Evolutionary conservation across 345 rosid genomes (phyloP).

Genomic region (Pelargonium nanum): DNA sequence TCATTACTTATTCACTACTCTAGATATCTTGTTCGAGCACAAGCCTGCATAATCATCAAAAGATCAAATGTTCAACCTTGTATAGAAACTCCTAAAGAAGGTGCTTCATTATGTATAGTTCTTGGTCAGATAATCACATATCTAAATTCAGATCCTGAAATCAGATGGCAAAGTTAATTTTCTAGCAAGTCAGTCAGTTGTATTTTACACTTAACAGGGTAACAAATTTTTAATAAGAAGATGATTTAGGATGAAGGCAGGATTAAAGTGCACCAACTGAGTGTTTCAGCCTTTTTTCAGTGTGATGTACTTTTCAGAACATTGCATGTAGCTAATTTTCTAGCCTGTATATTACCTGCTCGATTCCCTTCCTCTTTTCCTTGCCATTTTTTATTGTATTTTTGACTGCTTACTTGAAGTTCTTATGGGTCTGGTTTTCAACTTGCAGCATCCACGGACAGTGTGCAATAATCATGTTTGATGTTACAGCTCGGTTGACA

Average conservation of each 20-base stretch:
- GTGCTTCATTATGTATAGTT: neutral
- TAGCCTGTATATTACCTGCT: too few species aligned
- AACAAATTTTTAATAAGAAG: too few species aligned
- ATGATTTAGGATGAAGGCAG: too few species aligned
- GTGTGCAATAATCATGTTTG: conserved; percentile 96
- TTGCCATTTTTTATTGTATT: too few species aligned
- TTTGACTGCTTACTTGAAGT: neutral
- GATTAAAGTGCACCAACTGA: too few species aligned
- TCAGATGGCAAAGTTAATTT: neutral
- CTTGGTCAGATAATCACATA: neutral
- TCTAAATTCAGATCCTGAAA: neutral
- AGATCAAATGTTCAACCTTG: neutral
- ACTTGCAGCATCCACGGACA: conserved; percentile 89
- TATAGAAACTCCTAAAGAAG: neutral
- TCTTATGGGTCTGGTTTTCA: neutral
- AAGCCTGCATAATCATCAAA: neutral
- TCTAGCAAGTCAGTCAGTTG: neutral
- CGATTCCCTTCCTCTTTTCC: neutral
- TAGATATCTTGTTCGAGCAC: too few species aligned
- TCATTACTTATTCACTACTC: neutral
- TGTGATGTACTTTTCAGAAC: too few species aligned
- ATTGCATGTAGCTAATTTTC: too few species aligned
- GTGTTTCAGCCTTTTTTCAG: too few species aligned
- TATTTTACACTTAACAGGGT: neutral
- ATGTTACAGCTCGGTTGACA: conserved; percentile 88